Percentiles rank a stretch among this genome's conserved stretches.
phyloP scores from a whole-genome alignment of 163 green algal genomes.

The Prototheca cutis region DNA sequence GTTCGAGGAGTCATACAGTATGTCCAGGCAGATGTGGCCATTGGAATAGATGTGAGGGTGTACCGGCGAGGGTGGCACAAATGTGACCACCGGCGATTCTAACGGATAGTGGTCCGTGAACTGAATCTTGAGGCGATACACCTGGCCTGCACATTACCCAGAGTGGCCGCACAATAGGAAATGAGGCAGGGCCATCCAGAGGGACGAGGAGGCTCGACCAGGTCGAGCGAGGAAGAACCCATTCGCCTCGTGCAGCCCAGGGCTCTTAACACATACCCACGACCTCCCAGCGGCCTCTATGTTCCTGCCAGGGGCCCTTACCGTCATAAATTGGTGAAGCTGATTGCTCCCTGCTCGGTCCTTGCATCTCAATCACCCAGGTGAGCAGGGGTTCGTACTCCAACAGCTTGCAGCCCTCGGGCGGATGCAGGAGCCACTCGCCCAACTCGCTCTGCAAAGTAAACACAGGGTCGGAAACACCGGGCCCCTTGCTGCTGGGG shows the following conservation, averaged over 20 bases:
- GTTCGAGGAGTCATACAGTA: conserved; percentile 57
- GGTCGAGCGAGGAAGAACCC: too few relatives aligned
- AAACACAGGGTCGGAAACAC: too few relatives aligned
- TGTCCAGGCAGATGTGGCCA: conserved; percentile 75
- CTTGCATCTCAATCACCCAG: conserved; percentile 56
- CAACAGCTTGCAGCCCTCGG: conserved; percentile 60
- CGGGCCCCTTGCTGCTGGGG: too few relatives aligned
- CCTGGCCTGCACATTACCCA: conserved; percentile 11
- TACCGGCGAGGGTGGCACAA: conserved; percentile 49
- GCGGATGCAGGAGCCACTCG: conserved; percentile 52
- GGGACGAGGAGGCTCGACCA: neutral
- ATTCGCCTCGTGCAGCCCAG: too few relatives aligned
- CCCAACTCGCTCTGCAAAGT: conserved; percentile 50
- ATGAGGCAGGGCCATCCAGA: too few relatives aligned
- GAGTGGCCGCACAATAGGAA: too few relatives aligned
- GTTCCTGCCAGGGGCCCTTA: too few relatives aligned
- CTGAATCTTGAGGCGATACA: conserved; percentile 41
- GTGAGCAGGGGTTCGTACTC: conserved; percentile 48
- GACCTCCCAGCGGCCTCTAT: too few relatives aligned
- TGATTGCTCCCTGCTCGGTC: conserved; percentile 36
- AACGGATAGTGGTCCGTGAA: conserved; percentile 67
- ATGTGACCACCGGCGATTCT: conserved; percentile 68
- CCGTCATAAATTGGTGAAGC: conserved; percentile 46
- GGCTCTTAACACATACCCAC: too few relatives aligned
- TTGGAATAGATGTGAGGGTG: conserved; percentile 62